phyloP scores from a whole-genome alignment of 2,329 filamentous ascomycete species.

The Septoria linicola region DNA sequence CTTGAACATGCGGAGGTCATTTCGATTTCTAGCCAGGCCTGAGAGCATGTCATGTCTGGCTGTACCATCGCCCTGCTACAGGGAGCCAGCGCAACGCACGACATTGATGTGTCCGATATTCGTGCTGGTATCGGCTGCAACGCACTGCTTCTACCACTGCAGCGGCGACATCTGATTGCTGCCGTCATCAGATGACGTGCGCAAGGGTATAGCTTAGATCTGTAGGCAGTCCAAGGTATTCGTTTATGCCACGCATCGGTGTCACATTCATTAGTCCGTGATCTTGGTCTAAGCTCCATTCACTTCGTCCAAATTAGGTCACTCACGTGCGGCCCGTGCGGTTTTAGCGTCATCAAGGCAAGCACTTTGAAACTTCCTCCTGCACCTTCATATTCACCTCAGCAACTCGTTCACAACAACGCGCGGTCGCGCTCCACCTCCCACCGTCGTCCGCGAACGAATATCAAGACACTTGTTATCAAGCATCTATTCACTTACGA shows the following conservation, averaged over 20 bases:
- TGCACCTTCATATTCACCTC: not conserved
- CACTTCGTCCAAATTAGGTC: no score
- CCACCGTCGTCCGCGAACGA: no score
- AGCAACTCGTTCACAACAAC: no score
- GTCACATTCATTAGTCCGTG: conserved; percentile 9
- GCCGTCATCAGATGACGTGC: not conserved
- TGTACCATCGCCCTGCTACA: not conserved
- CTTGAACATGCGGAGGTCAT: conserved; percentile 39
- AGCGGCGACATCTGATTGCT: no score
- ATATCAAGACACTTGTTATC: not conserved
- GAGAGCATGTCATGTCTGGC: not conserved
- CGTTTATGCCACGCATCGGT: not conserved
- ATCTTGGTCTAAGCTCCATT: no score
- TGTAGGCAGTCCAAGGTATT: not conserved
- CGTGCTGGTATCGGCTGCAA: no score
- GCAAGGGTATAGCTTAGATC: not conserved
- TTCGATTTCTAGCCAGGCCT: not conserved
- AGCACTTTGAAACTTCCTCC: conserved; percentile 12
- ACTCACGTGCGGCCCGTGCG: no score
- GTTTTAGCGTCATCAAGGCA: conserved; percentile 7
- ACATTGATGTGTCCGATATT: no score
- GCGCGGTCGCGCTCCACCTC: no score
- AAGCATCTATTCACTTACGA: conserved; percentile 2
- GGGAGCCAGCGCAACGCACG: no score
- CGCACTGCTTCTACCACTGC: no score